Evolutionary conservation across 495 filamentous ascomycete species (phyloP), one percentile per base, ranked within the genome.

Genomic region (Podospora pseudocomata): DNA sequence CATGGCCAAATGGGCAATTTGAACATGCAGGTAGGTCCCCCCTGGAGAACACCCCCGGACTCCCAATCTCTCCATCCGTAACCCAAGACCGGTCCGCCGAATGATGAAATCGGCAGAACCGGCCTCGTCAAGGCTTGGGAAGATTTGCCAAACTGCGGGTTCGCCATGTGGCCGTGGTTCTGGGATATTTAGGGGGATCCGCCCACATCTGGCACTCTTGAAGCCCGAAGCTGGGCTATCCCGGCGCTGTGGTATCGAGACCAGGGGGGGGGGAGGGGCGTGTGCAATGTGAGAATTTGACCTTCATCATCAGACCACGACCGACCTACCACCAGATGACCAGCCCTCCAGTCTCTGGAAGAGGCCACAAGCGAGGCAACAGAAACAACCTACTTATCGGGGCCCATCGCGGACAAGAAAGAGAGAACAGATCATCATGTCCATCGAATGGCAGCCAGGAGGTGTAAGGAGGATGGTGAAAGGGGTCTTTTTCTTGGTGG

Each of bases 1-100:
- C 39, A 58, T 58, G 55, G 55, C 55, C 7, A 58, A 58, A 58
- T 58, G 55, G 55, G 55, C 11, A 58, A 58, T 58, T 58, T 58
- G 55, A 58, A 58, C 55, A 7, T 58, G 55, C 55, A 58, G 55
- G 23, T 58, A 18, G 55, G 6, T 5, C 55, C 55, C 23, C 23
- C 23, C 23, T 23, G 23, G 23, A 2, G 55, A 20, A 26, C 0
- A 58, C 19, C 55, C 55, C 55, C 23, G 55, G 55, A 58, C n/a
- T 58, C 13, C 55, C n/a, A 58, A 58, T 58, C 55, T 58, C 23
- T 58, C 55, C 16, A 58, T 26, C 55, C 55, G 19, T 19, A 58
- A 49, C 39, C 39, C 39, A 49, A 49, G 39, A 49, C 39, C 39
- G 39, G 39, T 49, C 39, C 39, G 39, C 39, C 0, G 55, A 26